phyloP scores from a whole-genome alignment of 2,329 filamentous ascomycete genomes.

The Incumbomyces delicatus region DNA sequence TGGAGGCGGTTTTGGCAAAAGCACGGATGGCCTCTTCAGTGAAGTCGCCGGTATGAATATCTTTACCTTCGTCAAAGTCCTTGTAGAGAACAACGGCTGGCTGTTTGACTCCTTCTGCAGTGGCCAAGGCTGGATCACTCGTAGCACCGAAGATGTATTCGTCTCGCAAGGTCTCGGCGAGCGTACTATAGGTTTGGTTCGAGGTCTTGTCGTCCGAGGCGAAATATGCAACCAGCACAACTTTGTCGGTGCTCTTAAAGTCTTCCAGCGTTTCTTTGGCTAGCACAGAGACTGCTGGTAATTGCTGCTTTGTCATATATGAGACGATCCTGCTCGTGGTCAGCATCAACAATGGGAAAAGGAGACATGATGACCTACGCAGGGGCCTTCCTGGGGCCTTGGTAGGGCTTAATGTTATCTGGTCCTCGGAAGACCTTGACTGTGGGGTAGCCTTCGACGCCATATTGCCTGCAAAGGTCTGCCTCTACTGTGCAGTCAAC shows the following conservation, averaged over 20 bases:
- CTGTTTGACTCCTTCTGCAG: conserved; percentile 79
- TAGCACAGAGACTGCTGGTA: conserved; percentile 80
- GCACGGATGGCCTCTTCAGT: conserved; percentile 67
- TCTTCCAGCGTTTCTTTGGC: conserved; percentile 76
- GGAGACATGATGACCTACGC: conserved; percentile 36
- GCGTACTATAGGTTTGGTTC: conserved; percentile 69
- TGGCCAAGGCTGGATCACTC: conserved; percentile 71
- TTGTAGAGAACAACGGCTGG: conserved; percentile 93
- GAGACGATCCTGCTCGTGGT: conserved; percentile 47
- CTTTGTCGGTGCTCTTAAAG: conserved; percentile 97
- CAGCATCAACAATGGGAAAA: conserved; percentile 14
- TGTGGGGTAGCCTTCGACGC: conserved; percentile 95
- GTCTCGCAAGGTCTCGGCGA: conserved; percentile 71
- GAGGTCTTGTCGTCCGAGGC: conserved; percentile 69
- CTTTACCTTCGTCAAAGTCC: conserved; percentile 93
- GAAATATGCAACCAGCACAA: conserved; percentile 86
- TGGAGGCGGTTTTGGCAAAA: conserved; percentile 77
- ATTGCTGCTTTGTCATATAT: conserved; percentile 97
- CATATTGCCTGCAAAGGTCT: conserved; percentile 80
- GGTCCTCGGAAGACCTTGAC: conserved; percentile 95
- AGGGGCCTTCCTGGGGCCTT: conserved; percentile 79
- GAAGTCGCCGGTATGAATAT: conserved; percentile 70
- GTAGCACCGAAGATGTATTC: conserved; percentile 85
- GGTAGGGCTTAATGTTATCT: conserved; percentile 73
- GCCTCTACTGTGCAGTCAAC: conserved; percentile 87